A percentile compares a stretch with the other conserved stretches of the same genome.
phyloP scores from a whole-genome alignment of 2,329 filamentous ascomycete species.

The Zelopaecilomyces penicillatus region DNA sequence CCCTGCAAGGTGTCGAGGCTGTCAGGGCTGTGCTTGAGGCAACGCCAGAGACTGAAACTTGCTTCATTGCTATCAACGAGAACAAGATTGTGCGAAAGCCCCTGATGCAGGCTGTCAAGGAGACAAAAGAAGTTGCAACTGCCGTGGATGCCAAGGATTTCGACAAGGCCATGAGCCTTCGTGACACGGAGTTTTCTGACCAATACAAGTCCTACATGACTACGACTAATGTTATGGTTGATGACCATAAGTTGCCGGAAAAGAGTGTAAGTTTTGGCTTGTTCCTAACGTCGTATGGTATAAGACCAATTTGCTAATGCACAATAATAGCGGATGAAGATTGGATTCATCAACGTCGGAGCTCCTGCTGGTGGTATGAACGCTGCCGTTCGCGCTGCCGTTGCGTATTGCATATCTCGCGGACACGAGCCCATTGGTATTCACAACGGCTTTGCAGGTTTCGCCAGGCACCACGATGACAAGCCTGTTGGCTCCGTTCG shows the following conservation, averaged over 20 bases:
- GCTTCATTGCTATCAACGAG: constrained; percentile 93
- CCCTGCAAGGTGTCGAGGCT: constrained; percentile 87
- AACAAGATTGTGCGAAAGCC: constrained; percentile 94
- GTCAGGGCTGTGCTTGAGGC: constrained; percentile 87
- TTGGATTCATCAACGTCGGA: constrained; percentile 94
- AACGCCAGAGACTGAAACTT: constrained; percentile 80
- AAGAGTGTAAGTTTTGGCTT: constrained; percentile 50
- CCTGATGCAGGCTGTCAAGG: constrained; percentile 76
- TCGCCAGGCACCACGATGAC: constrained; percentile 84
- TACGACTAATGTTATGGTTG: constrained; percentile 74
- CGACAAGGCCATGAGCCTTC: constrained; percentile 73
- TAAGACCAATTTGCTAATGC: constrained; percentile 13
- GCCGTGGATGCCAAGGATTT: constrained; percentile 84
- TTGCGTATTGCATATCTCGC: constrained; percentile 82
- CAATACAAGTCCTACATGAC: constrained; percentile 87
- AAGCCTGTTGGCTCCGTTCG: constrained; percentile 74
- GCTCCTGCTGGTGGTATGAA: constrained; percentile 98
- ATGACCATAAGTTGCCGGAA: constrained; percentile 56
- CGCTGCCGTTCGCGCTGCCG: constrained; percentile 83
- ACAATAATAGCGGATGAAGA: constrained; percentile 62
- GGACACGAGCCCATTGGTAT: constrained; percentile 92
- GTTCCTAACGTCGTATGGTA: not conserved
- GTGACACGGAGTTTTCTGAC: constrained; percentile 89
- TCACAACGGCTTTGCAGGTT: constrained; percentile 92
- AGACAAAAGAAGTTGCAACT: constrained; percentile 75